Base-by-base conservation (phyloP, 805 yeast genomes). In the Clavispora vitiphila region DNA sequence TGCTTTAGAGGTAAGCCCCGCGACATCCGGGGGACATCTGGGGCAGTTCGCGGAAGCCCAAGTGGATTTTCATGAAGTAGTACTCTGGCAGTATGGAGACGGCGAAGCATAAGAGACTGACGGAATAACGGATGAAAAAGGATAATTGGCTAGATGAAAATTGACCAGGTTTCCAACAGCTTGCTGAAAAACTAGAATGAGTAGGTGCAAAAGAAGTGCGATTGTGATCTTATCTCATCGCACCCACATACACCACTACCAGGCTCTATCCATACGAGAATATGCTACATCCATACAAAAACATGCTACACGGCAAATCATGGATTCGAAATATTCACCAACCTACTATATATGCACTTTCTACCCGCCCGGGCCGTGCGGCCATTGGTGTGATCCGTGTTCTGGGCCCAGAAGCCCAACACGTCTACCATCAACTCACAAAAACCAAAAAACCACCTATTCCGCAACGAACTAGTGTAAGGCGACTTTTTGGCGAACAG, bases 261-360 rank as follows among this genome's bases (percentile, higher is more conserved):
- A 20, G 15, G 12, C 29, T 20, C 15, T 14, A 2, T 5, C 20
- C 14, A 34, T 29, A 21, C 32, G n/a, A 14, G 21, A n/a, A 23
- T n/a, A n/a, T n/a, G n/a, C n/a, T n/a, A n/a, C n/a, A n/a, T n/a
- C n/a, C n/a, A n/a, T n/a, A n/a, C n/a, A n/a, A n/a, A n/a, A 8
- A 10, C 20, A 29, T 29, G 32, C 32, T 29, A 15, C 32, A 20
- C 32, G 10, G 12, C 32, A 29, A 11, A 16, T 4, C 20, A 3
- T 5, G 6, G 4, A 8, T 16, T 7, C 32, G 32, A 29, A 8
- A 12, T 7, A 3, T n/a, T 19, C 34, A 27, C 34, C 24, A 37
- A 16, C 83, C 93, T 8, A 93, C 99, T 0, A 81, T 93, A 1
- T 93, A 83, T 66, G 99, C 99, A 0, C 65, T 89, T 14, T 87